phyloP scores from a whole-genome alignment of 2,329 filamentous ascomycete species.

The Phoma sp. region DNA sequence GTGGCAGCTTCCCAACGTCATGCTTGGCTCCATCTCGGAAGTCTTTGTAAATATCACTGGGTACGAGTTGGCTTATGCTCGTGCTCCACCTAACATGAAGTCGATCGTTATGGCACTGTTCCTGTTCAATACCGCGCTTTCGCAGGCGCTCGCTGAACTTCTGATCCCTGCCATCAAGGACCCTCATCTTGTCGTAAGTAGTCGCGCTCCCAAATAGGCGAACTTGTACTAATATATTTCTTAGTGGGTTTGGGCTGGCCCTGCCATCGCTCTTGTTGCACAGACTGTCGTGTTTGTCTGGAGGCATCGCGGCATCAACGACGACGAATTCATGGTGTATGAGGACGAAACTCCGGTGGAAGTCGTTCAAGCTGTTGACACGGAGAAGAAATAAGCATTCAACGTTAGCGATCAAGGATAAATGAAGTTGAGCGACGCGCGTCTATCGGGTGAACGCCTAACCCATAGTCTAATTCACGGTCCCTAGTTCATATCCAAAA shows the following conservation, averaged over 20 bases:
- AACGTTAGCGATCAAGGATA: background rate
- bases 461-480: too few relatives aligned
- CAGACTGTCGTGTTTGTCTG: slow-evolving; percentile 60
- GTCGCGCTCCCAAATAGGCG: accelerated
- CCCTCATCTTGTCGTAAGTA: slow-evolving; percentile 52
- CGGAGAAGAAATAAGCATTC: background rate
- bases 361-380: slow-evolving; percentile 1
- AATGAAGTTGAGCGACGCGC: too few relatives aligned
- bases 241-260: slow-evolving; percentile 57
- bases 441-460: too few relatives aligned
- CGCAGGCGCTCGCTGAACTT: slow-evolving; percentile 52
- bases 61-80: slow-evolving; percentile 56
- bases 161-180: slow-evolving; percentile 55
- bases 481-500: too few relatives aligned
- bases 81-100: slow-evolving; percentile 53
- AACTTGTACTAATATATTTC: background rate
- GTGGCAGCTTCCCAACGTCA: slow-evolving; percentile 52
- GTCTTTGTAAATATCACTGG: slow-evolving; percentile 54
- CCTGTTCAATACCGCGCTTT: slow-evolving; percentile 52
- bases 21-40: slow-evolving; percentile 39
- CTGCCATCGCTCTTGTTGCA: slow-evolving; percentile 57
- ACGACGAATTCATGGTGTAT: slow-evolving; percentile 55
- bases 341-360: slow-evolving; percentile 8
- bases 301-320: slow-evolving; percentile 56
- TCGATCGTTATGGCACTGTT: slow-evolving; percentile 53